Percentiles rank a stretch among this genome's conserved stretches.
These are phyloP conservation scores for Cadophora gregata DNA, from an alignment of 2,329 filamentous ascomycete genomes.

Conservation along the genomic window DNA sequence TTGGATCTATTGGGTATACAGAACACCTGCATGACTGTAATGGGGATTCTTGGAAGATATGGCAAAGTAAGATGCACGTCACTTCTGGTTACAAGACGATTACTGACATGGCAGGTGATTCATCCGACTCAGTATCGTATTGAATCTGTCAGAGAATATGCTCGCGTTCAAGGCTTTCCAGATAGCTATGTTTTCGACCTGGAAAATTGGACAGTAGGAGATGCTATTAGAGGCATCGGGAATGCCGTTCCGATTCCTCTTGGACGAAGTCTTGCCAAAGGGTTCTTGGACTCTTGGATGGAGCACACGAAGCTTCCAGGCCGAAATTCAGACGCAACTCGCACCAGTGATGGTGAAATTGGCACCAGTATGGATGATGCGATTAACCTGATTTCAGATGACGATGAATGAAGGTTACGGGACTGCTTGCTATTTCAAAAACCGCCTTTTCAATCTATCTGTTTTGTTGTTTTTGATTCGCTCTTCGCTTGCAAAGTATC, in stretches of 20 bases:
- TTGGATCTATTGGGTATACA: not conserved
- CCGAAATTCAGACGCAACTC: not conserved
- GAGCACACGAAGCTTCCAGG: not conserved
- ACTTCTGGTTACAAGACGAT: not conserved
- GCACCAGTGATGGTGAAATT: not conserved
- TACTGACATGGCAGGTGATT: slow-evolving; percentile 8
- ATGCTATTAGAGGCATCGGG: slow-evolving; percentile 26
- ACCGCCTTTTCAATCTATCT: not conserved
- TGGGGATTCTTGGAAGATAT: not conserved
- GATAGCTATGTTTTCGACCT: slow-evolving; percentile 31
- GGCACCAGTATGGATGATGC: not conserved
- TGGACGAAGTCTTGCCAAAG: slow-evolving; percentile 16
- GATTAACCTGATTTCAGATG: not conserved
- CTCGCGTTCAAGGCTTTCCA: slow-evolving; percentile 29
- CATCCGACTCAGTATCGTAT: slow-evolving; percentile 29
- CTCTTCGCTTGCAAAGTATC: not conserved
- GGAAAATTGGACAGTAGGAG: not conserved
- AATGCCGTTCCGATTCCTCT: slow-evolving; percentile 32
- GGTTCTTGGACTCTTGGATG: slow-evolving; percentile 20
- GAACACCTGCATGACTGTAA: slow-evolving; percentile 4
- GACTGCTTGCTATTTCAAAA: not conserved
- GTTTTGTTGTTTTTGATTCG: not conserved
- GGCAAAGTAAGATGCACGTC: slow-evolving; percentile 12
- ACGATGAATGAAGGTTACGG: not conserved
- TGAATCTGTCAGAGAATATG: slow-evolving; percentile 27